Percentiles rank a stretch among this genome's conserved stretches.
Evolutionary conservation across 192 early-diverging fungal genomes (phyloP).

Genomic region (Anaeromyces robustus): DNA sequence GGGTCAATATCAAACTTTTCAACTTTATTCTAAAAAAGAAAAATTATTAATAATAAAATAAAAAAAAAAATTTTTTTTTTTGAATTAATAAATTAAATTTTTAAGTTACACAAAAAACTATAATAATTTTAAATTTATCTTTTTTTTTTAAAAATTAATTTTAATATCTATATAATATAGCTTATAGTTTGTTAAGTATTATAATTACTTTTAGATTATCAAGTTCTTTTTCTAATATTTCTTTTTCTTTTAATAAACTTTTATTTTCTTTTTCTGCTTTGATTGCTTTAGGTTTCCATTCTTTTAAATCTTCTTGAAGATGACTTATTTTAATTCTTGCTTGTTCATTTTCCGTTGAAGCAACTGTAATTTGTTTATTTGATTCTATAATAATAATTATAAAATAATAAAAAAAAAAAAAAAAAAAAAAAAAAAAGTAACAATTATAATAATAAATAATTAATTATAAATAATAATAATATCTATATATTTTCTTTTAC

Average conservation of each 20-base stretch:
- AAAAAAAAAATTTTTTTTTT: no score
- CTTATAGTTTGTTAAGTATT: no score
- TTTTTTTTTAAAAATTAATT: slow-evolving; percentile 4
- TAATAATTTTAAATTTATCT: slow-evolving; percentile 4
- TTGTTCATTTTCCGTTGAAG: slow-evolving; percentile 60
- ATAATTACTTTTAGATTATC: slow-evolving; percentile 11
- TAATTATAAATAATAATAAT: slow-evolving; percentile 1
- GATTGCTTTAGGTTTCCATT: slow-evolving; percentile 44
- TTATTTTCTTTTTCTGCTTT: slow-evolving; percentile 53
- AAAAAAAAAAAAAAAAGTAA: no score
- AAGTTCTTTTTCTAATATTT: neutral
- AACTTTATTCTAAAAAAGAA: neutral
- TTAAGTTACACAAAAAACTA: neutral
- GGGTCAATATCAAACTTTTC: neutral
- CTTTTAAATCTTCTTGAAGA: slow-evolving; percentile 53
- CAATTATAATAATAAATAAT: no score
- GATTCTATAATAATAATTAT: slow-evolving; percentile 25
- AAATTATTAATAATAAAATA: no score
- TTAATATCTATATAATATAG: no score
- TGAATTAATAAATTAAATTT: no score
- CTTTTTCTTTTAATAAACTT: slow-evolving; percentile 24
- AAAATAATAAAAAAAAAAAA: no score
- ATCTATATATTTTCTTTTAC: neutral
- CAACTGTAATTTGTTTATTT: slow-evolving; percentile 40
- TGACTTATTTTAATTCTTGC: slow-evolving; percentile 62